Evolutionary conservation across 2,329 filamentous ascomycete species (phyloP).

Genomic region (Hawksworthiomyces lignivorus): DNA sequence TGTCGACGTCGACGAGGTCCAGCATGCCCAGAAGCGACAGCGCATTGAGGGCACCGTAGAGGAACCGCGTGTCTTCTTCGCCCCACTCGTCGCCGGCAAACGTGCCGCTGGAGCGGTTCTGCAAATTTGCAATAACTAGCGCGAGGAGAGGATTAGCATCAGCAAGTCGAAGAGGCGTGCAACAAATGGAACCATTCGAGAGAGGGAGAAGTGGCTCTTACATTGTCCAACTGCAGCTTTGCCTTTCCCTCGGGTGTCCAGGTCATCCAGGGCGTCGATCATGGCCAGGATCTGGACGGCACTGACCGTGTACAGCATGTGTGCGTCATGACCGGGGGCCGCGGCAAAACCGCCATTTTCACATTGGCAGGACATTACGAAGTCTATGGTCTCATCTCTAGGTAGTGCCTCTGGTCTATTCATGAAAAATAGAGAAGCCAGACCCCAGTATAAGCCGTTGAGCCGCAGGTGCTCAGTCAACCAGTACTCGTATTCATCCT

Average conservation of each 20-base stretch:
- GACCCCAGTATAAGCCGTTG: constrained; percentile 94
- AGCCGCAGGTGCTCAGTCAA: constrained; percentile 93
- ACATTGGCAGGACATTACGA: constrained; percentile 91
- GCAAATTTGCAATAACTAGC: constrained; percentile 69
- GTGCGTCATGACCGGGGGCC: constrained; percentile 87
- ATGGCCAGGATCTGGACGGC: constrained; percentile 88
- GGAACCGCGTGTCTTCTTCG: constrained; percentile 88
- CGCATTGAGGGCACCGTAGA: constrained; percentile 84
- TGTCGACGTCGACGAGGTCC: constrained; percentile 66
- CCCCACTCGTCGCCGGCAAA: constrained; percentile 96
- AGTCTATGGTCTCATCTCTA: constrained; percentile 73
- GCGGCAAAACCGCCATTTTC: constrained; percentile 87
- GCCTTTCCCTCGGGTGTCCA: constrained; percentile 64
- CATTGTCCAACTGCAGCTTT: constrained; percentile 71
- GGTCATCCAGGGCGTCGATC: constrained; percentile 73
- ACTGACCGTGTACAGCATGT: constrained; percentile 94
- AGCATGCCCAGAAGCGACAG: constrained; percentile 75
- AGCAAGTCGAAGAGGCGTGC: constrained; percentile 7
- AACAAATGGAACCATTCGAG: too few relatives aligned
- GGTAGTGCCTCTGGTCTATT: constrained; percentile 74
- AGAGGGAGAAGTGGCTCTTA: too few relatives aligned
- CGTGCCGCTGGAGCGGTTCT: constrained; percentile 73
- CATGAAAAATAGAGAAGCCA: constrained; percentile 81
- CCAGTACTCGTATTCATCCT: constrained; percentile 96
- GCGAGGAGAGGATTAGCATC: constrained; percentile 14